Base-by-base conservation (phyloP, 768 basidiomycete species). In the Boletus reticuloceps region DNA sequence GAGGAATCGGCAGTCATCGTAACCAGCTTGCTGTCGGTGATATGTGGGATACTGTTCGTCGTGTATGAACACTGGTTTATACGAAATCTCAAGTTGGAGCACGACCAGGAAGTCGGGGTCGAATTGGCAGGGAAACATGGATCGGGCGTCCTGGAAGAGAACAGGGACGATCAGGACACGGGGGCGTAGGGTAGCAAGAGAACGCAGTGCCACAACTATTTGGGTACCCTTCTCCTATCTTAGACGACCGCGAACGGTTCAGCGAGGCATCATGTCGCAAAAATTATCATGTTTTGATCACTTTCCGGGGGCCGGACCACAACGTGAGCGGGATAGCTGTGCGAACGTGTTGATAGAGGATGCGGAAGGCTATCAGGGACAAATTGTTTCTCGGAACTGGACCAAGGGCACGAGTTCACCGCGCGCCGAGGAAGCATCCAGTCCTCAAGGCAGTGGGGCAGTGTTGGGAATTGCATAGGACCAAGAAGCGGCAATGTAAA, bases 1-100 rank as follows among this genome's bases (percentile, higher is more conserved):
- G 75, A 77, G 42, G 74, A 70, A 56, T 66, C 75, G 31, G 82
- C 82, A 0, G 68, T 84, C 41, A 73, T 79, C 40, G 78, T 82
- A 6, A 84, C 81, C 0, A 64, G 67, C 1, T 65, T 56, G 0
- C 64, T 75, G 17, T 68, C 79, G 5, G 65, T 69, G 0, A 65
- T 80, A n/a, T 77, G 76, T 56, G 80, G 76, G 25, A 47, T 70
- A 7, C 56, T 82, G 56, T 66, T 69, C 12, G 36, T 69, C 3
- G 69, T 77, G 43, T 82, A 83, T 49, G 71, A 73, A 40, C 66
- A 80, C 22, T 80, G 78, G 76, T 64, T 78, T 47, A 54, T 80
- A 41, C 68, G 75, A 40, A 66, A 71, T 47, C 67, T 82, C 29
- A 80, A 72, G 66, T 65, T 69, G 51, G 69, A 74, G 54, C 81